Evolutionary conservation across 1,284 basidiomycete species (phyloP).

Genomic region (Ustilago sp.): DNA sequence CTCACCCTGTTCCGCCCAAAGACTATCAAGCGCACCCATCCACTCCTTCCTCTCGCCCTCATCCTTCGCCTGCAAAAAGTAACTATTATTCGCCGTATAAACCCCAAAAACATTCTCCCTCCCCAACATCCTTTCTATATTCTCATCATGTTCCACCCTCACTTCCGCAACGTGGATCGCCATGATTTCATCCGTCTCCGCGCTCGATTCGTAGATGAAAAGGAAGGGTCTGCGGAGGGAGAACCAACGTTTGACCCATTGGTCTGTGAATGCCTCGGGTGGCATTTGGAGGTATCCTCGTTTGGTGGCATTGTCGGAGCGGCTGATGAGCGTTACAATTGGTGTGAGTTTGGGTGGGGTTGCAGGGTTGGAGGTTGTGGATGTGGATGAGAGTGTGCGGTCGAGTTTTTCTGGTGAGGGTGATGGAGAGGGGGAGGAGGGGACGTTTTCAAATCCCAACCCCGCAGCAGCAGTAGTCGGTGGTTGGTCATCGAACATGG

Average conservation of each 20-base stretch:
- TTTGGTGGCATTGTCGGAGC: conserved; percentile 83
- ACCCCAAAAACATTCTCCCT: conserved; percentile 55
- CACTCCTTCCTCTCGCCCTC: conserved; percentile 46
- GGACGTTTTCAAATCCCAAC: conserved; percentile 9
- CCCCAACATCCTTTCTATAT: conserved; percentile 85
- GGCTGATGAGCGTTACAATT: conserved; percentile 42
- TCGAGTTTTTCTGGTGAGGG: neutral
- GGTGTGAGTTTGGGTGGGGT: conserved; percentile 47
- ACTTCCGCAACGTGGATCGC: conserved; percentile 86
- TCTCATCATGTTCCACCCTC: conserved; percentile 85
- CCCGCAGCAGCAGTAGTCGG: neutral
- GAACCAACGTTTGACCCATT: conserved; percentile 87
- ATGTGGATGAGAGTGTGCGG: conserved; percentile 3
- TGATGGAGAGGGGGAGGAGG: neutral
- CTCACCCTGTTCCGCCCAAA: neutral
- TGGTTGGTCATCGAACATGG: neutral
- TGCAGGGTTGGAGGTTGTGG: neutral
- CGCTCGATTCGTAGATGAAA: conserved; percentile 83
- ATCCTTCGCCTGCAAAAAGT: conserved; percentile 53
- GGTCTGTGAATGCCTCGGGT: conserved; percentile 80
- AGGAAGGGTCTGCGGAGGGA: conserved; percentile 87
- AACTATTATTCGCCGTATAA: conserved; percentile 57
- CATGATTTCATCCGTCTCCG: conserved; percentile 81
- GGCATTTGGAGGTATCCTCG: conserved; percentile 84
- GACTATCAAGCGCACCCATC: conserved; percentile 39